These are phyloP conservation scores for Macrolepiota albuminosa DNA, from an alignment of 768 basidiomycete species.

Conservation along the genomic window DNA sequence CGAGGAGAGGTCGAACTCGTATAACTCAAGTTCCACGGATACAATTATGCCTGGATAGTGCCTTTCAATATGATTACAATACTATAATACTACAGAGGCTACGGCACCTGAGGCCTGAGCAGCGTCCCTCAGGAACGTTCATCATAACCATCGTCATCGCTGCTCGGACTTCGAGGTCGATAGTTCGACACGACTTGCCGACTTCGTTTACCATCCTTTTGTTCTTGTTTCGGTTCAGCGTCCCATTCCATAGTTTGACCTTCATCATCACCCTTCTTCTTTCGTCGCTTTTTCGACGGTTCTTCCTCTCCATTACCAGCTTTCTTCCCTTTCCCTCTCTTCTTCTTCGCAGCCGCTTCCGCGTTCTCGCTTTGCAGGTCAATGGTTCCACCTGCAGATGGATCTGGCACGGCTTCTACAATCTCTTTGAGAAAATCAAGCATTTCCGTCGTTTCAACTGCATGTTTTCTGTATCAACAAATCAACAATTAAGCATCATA, in stretches of 20 bases:
- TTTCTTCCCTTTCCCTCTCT: slow-evolving; percentile 51
- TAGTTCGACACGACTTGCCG: slow-evolving; percentile 25
- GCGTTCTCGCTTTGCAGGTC: slow-evolving; percentile 60
- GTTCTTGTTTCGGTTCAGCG: slow-evolving; percentile 19
- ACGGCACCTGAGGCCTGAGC: slow-evolving; percentile 1
- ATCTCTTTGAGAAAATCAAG: slow-evolving; percentile 95
- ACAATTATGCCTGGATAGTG: background rate
- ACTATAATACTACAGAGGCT: slow-evolving; percentile 12
- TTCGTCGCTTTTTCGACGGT: slow-evolving; percentile 45
- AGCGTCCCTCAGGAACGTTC: slow-evolving; percentile 30
- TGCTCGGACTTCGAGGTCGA: slow-evolving; percentile 30
- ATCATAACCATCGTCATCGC: slow-evolving; percentile 40
- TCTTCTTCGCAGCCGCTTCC: slow-evolving; percentile 49
- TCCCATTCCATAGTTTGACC: slow-evolving; percentile 25
- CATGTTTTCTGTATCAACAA: slow-evolving; percentile 71
- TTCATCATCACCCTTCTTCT: slow-evolving; percentile 37
- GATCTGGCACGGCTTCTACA: slow-evolving; percentile 82
- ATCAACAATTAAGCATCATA: background rate
- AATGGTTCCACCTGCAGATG: slow-evolving; percentile 76
- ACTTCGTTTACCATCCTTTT: slow-evolving; percentile 16
- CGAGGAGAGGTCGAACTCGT: slow-evolving; percentile 76
- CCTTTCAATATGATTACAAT: slow-evolving; percentile 14
- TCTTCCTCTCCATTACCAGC: slow-evolving; percentile 30
- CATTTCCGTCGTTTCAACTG: slow-evolving; percentile 80
- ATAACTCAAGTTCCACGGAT: slow-evolving; percentile 26